These are phyloP conservation scores for Puccinia horiana DNA, from an alignment of 1,284 basidiomycete species.

Conservation along the genomic window DNA sequence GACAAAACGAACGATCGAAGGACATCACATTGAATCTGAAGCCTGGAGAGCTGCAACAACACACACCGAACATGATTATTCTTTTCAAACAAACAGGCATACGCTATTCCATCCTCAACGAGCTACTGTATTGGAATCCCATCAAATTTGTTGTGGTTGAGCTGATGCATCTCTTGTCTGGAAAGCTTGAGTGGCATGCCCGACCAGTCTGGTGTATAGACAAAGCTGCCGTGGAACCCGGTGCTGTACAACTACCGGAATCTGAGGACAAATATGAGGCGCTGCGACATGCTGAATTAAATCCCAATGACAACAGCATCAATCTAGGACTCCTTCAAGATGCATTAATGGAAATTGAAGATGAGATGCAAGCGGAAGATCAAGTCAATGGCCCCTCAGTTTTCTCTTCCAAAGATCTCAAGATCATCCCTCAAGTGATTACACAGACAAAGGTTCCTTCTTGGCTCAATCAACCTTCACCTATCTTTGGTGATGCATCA, in stretches of 20 bases:
- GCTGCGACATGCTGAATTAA: neutral
- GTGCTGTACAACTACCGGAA: constrained; percentile 3
- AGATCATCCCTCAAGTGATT: neutral
- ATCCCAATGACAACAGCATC: neutral
- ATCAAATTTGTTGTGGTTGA: constrained; percentile 32
- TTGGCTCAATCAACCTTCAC: constrained; percentile 32
- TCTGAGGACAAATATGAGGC: constrained; percentile 28
- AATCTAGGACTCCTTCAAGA: constrained; percentile 27
- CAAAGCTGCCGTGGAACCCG: neutral
- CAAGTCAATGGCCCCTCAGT: neutral
- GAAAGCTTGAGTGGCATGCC: constrained; percentile 21
- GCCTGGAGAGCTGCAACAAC: constrained; percentile 35
- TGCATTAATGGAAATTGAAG: constrained; percentile 21
- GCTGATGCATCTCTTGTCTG: constrained; percentile 37
- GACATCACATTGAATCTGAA: constrained; percentile 23
- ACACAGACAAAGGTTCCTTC: constrained; percentile 8
- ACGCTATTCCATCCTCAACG: constrained; percentile 29
- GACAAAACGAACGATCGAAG: neutral
- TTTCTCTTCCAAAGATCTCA: constrained; percentile 25
- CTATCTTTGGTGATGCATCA: constrained; percentile 33
- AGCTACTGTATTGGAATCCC: constrained; percentile 33
- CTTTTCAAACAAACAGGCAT: neutral
- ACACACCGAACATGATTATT: constrained; percentile 16
- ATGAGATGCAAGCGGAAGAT: neutral
- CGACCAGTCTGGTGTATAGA: constrained; percentile 20